These are phyloP conservation scores for Mallotus nudiflorus DNA, from an alignment of 345 rosid species.

Conservation along the genomic window DNA sequence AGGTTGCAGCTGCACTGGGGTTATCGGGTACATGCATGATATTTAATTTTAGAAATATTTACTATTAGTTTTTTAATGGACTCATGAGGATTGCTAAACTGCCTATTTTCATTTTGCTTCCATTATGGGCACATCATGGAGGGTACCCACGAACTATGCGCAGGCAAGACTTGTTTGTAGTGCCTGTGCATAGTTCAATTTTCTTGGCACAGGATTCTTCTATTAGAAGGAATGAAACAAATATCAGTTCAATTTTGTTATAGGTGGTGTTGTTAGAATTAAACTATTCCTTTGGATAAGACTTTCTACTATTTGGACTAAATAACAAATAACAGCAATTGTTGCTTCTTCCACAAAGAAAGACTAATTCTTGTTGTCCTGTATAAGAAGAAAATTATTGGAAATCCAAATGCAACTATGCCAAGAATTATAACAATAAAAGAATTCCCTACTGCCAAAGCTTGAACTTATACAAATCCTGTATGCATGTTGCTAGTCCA, in stretches of 20 bases:
- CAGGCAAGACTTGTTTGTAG: too few species aligned
- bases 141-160: too few species aligned
- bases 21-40: not conserved
- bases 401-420: too few species aligned
- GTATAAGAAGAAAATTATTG: not conserved
- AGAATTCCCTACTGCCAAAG: not conserved
- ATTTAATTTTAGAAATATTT: conserved; percentile 5
- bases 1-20: not conserved
- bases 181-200: too few species aligned
- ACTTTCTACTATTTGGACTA: too few species aligned
- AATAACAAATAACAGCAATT: too few species aligned
- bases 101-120: not conserved
- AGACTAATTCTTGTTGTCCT: not conserved
- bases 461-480: not conserved
- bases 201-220: too few species aligned
- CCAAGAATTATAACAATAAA: too few species aligned
- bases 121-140: too few species aligned
- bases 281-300: not conserved
- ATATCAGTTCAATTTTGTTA: too few species aligned
- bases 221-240: too few species aligned
- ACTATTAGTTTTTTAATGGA: too few species aligned
- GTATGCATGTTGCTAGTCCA: not conserved
- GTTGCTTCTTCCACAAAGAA: not conserved
- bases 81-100: not conserved
- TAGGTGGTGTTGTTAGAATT: not conserved